Evolutionary conservation across 2,329 filamentous ascomycete genomes (phyloP).

Genomic region (Microsporum ferrugineum): DNA sequence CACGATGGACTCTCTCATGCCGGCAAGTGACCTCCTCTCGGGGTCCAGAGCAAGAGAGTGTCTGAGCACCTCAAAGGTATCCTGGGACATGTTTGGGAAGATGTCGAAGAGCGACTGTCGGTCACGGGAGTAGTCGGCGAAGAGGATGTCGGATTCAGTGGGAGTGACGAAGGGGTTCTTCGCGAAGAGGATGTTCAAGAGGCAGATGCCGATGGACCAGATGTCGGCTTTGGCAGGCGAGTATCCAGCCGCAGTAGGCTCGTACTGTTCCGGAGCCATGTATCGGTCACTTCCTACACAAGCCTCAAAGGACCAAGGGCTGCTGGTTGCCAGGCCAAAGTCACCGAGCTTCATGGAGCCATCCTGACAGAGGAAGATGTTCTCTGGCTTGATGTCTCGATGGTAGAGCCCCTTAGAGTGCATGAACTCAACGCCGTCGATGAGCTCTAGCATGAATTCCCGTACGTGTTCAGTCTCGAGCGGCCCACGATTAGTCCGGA

Average conservation of each 20-base stretch:
- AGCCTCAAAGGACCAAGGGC: conserved; percentile 81
- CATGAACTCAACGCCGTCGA: conserved; percentile 80
- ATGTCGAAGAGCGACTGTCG: conserved; percentile 95
- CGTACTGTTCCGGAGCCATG: conserved; percentile 98
- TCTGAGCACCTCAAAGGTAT: conserved; percentile 87
- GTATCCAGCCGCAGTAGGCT: conserved; percentile 76
- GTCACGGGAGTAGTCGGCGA: conserved; percentile 84
- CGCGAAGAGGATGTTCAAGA: conserved; percentile 92
- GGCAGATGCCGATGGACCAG: conserved; percentile 93
- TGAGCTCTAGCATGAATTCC: conserved; percentile 89
- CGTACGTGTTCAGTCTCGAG: conserved; percentile 93
- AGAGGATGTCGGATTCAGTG: conserved; percentile 80
- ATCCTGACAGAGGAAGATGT: conserved; percentile 83
- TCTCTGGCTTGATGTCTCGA: conserved; percentile 98
- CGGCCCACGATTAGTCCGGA: conserved; percentile 75
- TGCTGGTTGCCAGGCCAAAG: conserved; percentile 83
- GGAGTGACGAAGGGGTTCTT: conserved; percentile 92
- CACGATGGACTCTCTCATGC: conserved; percentile 64
- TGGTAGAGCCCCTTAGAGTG: conserved; percentile 88
- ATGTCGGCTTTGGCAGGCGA: conserved; percentile 87
- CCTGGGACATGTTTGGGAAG: conserved; percentile 96
- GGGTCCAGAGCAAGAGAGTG: conserved; percentile 88
- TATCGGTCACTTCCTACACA: conserved; percentile 96
- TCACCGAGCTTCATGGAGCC: conserved; percentile 94
- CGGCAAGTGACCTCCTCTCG: conserved; percentile 68